Evolutionary conservation across 371 early-diverging fungal species (phyloP).

Genomic region (Mortierella sp.): DNA sequence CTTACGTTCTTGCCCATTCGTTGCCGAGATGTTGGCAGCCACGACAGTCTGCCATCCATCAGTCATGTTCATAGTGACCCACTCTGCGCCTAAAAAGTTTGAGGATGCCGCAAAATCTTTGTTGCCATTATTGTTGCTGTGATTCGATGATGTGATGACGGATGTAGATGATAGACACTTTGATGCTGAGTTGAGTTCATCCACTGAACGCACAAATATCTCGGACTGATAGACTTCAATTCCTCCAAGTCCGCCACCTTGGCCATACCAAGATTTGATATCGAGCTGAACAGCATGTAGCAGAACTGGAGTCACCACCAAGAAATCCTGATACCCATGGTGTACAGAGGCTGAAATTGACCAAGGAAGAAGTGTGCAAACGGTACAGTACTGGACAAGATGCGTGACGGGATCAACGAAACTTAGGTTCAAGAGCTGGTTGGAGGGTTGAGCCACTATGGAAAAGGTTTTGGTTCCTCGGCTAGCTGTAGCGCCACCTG

Average conservation of each 20-base stretch:
- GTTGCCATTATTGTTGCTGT: conserved; percentile 46
- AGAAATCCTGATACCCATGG: conserved; percentile 70
- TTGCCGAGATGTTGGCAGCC: conserved; percentile 35
- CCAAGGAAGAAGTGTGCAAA: conserved; percentile 67
- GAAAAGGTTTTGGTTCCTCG: conserved; percentile 78
- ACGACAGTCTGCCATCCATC: conserved; percentile 50
- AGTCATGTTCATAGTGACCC: conserved; percentile 56
- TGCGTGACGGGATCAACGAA: conserved; percentile 72
- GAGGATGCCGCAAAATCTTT: conserved; percentile 29
- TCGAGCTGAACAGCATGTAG: conserved; percentile 72
- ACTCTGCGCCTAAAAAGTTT: conserved; percentile 35
- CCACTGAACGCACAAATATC: conserved; percentile 61
- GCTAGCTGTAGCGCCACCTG: conserved; percentile 46
- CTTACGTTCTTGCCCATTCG: conserved; percentile 34
- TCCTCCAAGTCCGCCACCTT: conserved; percentile 77
- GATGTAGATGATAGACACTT: conserved; percentile 19
- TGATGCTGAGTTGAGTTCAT: conserved; percentile 43
- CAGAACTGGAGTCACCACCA: conserved; percentile 58
- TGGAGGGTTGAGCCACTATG: conserved; percentile 62
- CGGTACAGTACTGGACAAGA: conserved; percentile 62
- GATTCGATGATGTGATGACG: too few relatives aligned
- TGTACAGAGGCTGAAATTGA: conserved; percentile 6
- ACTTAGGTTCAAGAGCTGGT: conserved; percentile 66
- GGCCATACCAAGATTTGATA: conserved; percentile 79
- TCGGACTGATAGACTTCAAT: conserved; percentile 79